Evolutionary conservation across 768 basidiomycete genomes (phyloP), one percentile per base, ranked within the genome.

Genomic region (Auricularia sp.): DNA sequence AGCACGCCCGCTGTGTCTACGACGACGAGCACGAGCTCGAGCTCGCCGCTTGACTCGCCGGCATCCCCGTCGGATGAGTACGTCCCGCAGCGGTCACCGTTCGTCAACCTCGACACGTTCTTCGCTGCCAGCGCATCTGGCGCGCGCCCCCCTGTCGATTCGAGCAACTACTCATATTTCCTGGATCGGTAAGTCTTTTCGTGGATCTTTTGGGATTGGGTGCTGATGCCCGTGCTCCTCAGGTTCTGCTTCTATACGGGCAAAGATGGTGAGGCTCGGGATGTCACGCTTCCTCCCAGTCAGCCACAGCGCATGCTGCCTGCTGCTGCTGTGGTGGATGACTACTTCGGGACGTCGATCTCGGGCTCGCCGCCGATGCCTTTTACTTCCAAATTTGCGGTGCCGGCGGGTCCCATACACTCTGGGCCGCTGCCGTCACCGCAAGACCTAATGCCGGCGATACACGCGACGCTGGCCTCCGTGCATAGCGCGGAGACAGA

Each of bases 141-240:
- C 56, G 14, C 47, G 47, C 56, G 56, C 1, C 56, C 56, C 8
- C 16, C 56, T 35, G 56, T 59, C 18, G 56, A 59, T 18, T 59
- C 56, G 23, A 59, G 56, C 29, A 59, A 59, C 56, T 59, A 59
- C 34, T 59, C 56, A 23, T 59, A 59, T 23, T 59, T 59, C 56
- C 56, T 59, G 14, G 56, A 59, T 1, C 21, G 56, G 56, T 59
- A 1, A 23, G 56, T 35, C 21, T 51, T 4, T 23, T 1, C 56
- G 34, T 0, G 21, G 12, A 11, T 1, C 54, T 16, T 21, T 56
- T 0, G 21, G 14, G 8, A 29, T 18, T 0, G 12, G 54, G 6
- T 33, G 56, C 23, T 35, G 34, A 51, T 18, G 47, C 1, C 18
- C 0, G 0, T 51, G 47, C 1, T 35, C 56, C 29, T 29, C 3